Base-by-base conservation (phyloP, 106 monocot genomes). In the Alisma plantagoaquatica region DNA sequence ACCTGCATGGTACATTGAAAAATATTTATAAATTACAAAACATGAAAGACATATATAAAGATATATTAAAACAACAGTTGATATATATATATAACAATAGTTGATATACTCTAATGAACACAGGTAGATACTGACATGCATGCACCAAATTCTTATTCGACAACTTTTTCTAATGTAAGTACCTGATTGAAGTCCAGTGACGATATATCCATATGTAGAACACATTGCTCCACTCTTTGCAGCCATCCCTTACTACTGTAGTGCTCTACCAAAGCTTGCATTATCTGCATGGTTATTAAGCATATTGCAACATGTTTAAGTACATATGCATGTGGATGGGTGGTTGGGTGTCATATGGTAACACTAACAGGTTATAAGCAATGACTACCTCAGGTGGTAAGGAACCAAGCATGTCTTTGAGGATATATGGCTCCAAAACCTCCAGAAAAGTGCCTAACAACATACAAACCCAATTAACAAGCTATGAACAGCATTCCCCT, bases 121-220 rank as follows among this genome's bases (percentile, higher is more conserved):
- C n/a, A n/a, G n/a, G n/a, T n/a, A n/a, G n/a, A n/a, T n/a, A n/a
- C n/a, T n/a, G n/a, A n/a, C n/a, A n/a, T n/a, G n/a, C n/a, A n/a
- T n/a, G n/a, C n/a, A n/a, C n/a, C n/a, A n/a, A n/a, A n/a, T n/a
- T n/a, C n/a, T n/a, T n/a, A n/a, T n/a, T n/a, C n/a, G n/a, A n/a
- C n/a, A n/a, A n/a, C n/a, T n/a, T n/a, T n/a, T n/a, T n/a, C n/a
- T n/a, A 49, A 41, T 31, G 6, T 32, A 57, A 29, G 43, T 66
- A 96, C 96, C 81, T 98, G 98, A 75, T 98, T 98, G 68, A 98
- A 98, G 75, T 98, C 98, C 60, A 98, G 70, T 4, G 89, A 98
- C 56, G 89, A 88, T 46, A 98, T 98, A 52, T 86, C 89, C 98
- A 98, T 98, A 49, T 98, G 98, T 46, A 98, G 85, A 77, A 90